Evolutionary conservation across 2,329 filamentous ascomycete genomes (phyloP).

Genomic region (Colletotrichum cuscutae): DNA sequence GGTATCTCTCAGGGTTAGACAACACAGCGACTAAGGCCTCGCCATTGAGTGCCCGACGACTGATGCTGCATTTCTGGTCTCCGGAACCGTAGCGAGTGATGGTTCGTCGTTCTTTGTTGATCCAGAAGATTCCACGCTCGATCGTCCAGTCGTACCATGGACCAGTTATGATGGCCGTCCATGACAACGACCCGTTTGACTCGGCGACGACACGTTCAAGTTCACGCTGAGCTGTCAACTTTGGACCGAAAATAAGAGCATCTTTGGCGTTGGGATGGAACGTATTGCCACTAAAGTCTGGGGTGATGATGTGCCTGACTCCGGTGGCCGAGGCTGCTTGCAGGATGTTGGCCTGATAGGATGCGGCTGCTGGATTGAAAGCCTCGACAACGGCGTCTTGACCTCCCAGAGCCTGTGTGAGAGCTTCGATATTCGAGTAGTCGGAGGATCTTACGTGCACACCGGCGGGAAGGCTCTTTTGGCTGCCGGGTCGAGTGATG

Average conservation of each 20-base stretch:
- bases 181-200: slow-evolving; percentile 19
- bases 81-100: slow-evolving; percentile 33
- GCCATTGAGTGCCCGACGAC: slow-evolving; percentile 17
- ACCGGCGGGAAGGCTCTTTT: slow-evolving; percentile 41
- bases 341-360: slow-evolving; percentile 36
- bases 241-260: slow-evolving; percentile 30
- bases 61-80: slow-evolving; percentile 21
- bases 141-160: slow-evolving; percentile 39
- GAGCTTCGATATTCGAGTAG: slow-evolving; percentile 54
- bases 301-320: slow-evolving; percentile 36
- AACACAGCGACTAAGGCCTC: slow-evolving; percentile 30
- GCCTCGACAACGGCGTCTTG: slow-evolving; percentile 48
- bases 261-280: slow-evolving; percentile 34
- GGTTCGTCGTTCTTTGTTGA: slow-evolving; percentile 19
- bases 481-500: neutral
- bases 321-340: slow-evolving; percentile 35
- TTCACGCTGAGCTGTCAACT: slow-evolving; percentile 39
- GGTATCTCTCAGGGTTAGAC: neutral
- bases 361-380: slow-evolving; percentile 38
- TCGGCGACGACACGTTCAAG: slow-evolving; percentile 29
- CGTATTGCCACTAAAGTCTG: slow-evolving; percentile 38
- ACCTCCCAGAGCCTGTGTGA: slow-evolving; percentile 40
- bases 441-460: slow-evolving; percentile 51
- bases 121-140: slow-evolving; percentile 36
- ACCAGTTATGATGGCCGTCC: slow-evolving; percentile 38